Evolutionary conservation across 805 yeast species (phyloP).

Genomic region (Wickerhamiella cacticola): DNA sequence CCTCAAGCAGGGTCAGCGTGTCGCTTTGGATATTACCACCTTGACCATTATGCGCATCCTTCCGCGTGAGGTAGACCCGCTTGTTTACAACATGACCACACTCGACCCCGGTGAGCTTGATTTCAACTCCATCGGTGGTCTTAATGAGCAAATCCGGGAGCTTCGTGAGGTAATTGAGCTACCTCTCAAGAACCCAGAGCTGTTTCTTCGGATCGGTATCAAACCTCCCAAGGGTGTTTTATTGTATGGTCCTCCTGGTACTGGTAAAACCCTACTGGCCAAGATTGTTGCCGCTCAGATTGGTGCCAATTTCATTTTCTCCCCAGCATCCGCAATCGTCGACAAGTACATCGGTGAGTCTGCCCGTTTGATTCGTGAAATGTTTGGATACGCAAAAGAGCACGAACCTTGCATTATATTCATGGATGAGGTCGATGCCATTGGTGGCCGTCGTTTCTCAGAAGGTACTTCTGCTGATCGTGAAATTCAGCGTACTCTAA

Average conservation of each 20-base stretch:
- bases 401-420: slow-evolving; percentile 97
- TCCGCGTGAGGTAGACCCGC: slow-evolving; percentile 96
- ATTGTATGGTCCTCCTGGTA: slow-evolving; percentile 96
- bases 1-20: slow-evolving; percentile 87
- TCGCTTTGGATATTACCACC: slow-evolving; percentile 94
- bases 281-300: slow-evolving; percentile 98
- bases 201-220: slow-evolving; percentile 90
- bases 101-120: slow-evolving; percentile 96
- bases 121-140: slow-evolving; percentile 91
- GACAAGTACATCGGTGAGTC: slow-evolving; percentile 97
- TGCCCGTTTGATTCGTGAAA: slow-evolving; percentile 90
- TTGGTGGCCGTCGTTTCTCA: slow-evolving; percentile 94
- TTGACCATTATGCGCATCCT: slow-evolving; percentile 92
- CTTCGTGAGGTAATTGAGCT: slow-evolving; percentile 94
- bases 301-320: slow-evolving; percentile 93
- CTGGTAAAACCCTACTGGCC: slow-evolving; percentile 91
- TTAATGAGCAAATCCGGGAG: slow-evolving; percentile 90
- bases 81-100: slow-evolving; percentile 95
- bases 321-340: slow-evolving; percentile 97
- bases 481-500: slow-evolving; percentile 93
- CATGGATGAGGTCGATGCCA: slow-evolving; percentile 98
- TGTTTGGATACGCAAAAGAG: slow-evolving; percentile 95
- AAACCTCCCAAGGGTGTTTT: slow-evolving; percentile 98
- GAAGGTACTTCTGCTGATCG: slow-evolving; percentile 99
- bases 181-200: slow-evolving; percentile 93